These are phyloP conservation scores for Tillandsia leiboldiana DNA, from an alignment of 176 grass and related monocot genomes.

Conservation along the genomic window DNA sequence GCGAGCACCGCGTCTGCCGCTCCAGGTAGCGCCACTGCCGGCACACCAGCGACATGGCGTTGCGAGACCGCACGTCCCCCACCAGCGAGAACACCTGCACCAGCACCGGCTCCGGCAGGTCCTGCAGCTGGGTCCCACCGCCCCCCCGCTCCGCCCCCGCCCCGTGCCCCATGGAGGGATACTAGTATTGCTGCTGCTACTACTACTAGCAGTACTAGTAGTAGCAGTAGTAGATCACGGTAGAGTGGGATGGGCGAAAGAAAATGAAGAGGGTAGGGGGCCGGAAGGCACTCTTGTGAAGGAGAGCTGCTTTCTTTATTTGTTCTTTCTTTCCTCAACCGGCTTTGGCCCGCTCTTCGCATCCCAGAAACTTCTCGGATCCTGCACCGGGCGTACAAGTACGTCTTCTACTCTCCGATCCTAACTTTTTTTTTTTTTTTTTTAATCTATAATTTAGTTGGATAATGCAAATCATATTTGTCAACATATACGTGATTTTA, in stretches of 20 bases:
- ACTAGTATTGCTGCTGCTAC: not conserved
- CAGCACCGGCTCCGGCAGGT: constrained; percentile 75
- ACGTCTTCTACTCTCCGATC: too few relatives aligned
- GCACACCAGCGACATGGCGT: constrained; percentile 50
- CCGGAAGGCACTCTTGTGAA: not conserved
- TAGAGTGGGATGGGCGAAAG: not conserved
- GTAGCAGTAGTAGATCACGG: too few relatives aligned
- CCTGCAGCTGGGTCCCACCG: constrained; percentile 31
- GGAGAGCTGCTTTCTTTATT: not conserved
- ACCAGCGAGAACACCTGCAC: constrained; percentile 48
- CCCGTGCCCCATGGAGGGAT: not conserved
- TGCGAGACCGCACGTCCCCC: constrained; percentile 36
- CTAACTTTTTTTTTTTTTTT: too few relatives aligned
- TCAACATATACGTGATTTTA: too few relatives aligned
- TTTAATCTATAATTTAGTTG: too few relatives aligned
- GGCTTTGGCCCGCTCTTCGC: too few relatives aligned
- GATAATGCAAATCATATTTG: too few relatives aligned
- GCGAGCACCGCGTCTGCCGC: constrained; percentile 45
- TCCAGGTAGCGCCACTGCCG: constrained; percentile 37
- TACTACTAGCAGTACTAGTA: too few relatives aligned
- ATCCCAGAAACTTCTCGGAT: too few relatives aligned
- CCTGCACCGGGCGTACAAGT: too few relatives aligned
- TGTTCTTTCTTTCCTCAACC: too few relatives aligned
- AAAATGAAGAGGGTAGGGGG: not conserved
- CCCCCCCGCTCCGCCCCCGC: not conserved